These are phyloP conservation scores for Fragilariopsis cylindrus DNA, from an alignment of 108 stramenopile genomes.

Conservation along the genomic window DNA sequence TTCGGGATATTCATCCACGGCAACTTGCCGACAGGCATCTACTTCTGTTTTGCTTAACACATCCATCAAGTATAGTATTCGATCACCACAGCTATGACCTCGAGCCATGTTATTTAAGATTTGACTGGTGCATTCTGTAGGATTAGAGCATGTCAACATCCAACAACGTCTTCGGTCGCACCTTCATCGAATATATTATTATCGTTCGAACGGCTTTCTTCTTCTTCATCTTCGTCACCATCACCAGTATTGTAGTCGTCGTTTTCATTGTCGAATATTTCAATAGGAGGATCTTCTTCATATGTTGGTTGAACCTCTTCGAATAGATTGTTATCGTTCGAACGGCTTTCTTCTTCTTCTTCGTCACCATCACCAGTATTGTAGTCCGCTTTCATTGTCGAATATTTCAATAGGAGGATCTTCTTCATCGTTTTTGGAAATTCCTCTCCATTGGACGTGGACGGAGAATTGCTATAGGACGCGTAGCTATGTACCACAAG, in stretches of 20 bases:
- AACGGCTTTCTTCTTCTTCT: neutral
- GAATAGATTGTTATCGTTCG: neutral
- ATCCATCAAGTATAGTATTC: constrained; percentile 62
- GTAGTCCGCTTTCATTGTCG: neutral
- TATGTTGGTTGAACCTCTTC: neutral
- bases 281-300: neutral
- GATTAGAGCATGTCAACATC: constrained; percentile 42
- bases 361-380: constrained; percentile 24
- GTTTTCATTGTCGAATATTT: neutral
- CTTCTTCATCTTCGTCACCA: neutral
- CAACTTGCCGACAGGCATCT: constrained; percentile 57
- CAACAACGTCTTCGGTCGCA: neutral
- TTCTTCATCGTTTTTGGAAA: neutral
- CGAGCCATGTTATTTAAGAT: constrained; percentile 43
- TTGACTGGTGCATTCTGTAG: constrained; percentile 47
- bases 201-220: neutral
- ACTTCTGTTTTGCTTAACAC: constrained; percentile 32
- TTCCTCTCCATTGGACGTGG: constrained; percentile 4
- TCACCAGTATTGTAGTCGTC: neutral
- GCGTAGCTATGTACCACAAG: constrained; percentile 70
- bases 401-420: neutral
- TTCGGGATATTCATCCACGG: constrained; percentile 39
- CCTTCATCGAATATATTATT: neutral
- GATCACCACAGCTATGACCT: constrained; percentile 51
- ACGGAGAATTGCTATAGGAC: constrained; percentile 33